Conservation (phyloP, 768 basidiomycete genomes). For the Tulasnella sp. region DNA sequence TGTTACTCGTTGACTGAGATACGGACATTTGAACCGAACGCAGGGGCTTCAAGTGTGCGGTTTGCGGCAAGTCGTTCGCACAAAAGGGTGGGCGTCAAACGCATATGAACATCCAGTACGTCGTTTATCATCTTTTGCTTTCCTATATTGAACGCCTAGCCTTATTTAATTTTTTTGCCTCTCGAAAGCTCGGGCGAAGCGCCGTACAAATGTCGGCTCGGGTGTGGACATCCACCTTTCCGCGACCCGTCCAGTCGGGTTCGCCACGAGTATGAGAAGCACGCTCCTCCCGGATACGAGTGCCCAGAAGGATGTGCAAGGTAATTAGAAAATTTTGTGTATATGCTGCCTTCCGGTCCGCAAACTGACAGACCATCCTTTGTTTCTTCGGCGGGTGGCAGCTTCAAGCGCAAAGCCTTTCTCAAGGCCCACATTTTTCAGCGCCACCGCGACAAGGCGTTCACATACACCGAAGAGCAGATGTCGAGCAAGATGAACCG, state of each 20-base stretch:
- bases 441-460: not conserved
- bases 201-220: not conserved
- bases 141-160: too few species aligned
- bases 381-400: not conserved
- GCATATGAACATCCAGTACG: conserved; percentile 10
- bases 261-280: not conserved
- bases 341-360: not conserved
- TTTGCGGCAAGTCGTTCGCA: not conserved
- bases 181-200: not conserved
- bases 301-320: not conserved
- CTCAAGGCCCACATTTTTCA: not conserved
- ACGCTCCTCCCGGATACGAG: not conserved
- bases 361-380: too few species aligned
- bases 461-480: not conserved
- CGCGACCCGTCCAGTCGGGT: not conserved
- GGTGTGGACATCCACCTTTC: conserved; percentile 1
- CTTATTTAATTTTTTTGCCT: too few species aligned
- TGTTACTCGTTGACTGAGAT: not conserved
- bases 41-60: not conserved
- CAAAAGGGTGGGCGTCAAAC: not conserved
- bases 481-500: not conserved
- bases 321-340: not conserved
- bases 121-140: not conserved
- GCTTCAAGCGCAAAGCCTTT: not conserved
- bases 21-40: not conserved